Base-by-base conservation (phyloP, 2,329 filamentous ascomycete species). In the Ceratocystis papillata region DNA sequence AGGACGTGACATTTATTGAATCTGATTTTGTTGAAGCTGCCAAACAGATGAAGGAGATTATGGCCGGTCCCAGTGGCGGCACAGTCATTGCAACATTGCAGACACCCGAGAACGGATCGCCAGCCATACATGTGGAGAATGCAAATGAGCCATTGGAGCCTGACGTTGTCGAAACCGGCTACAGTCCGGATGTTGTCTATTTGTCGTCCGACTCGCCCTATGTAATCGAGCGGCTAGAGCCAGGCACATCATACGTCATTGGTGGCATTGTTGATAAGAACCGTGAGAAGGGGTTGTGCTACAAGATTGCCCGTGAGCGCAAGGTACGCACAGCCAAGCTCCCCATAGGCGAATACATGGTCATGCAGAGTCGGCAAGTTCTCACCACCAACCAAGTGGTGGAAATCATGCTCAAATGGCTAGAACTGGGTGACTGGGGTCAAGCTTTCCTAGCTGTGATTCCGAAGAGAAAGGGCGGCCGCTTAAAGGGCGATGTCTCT, bases 241-340 rank as follows among this genome's bases (percentile, higher is more conserved):
- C 92, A 0, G 87, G 94, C 76, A 91, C 87, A 68, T 93, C 86
- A 67, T 99, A 99, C 75, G 87, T 99, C 69, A 88, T 99, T 66
- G 94, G 94, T 45, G 94, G 93, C 0, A 80, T 99, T 45, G 94
- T 99, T 30, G 94, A 99, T 77, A 92, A 92, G 77, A 99, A 99
- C 76, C 84, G 94, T 57, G 87, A 99, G 76, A 99, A 99, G 78
- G 91, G 90, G 0, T 80, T 99, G 46, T 99, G 94, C 76, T 91
- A 96, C 79, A 87, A 87, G 71, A 82, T 88, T 17, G 94, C 94
- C 0, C 79, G 83, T 64, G 84, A 87, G 65, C 81, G 81, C 69
- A 89, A 89, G 0, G 84, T 99, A 71, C 87, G 87, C 69, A 97
- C 94, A 0, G 94, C 93, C 1, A 92, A 90, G 73, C 76, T 99